Percentiles rank a stretch among this genome's conserved stretches.
Conservation (phyloP, 805 yeast genomes). For the Saturnispora hagleri region DNA sequence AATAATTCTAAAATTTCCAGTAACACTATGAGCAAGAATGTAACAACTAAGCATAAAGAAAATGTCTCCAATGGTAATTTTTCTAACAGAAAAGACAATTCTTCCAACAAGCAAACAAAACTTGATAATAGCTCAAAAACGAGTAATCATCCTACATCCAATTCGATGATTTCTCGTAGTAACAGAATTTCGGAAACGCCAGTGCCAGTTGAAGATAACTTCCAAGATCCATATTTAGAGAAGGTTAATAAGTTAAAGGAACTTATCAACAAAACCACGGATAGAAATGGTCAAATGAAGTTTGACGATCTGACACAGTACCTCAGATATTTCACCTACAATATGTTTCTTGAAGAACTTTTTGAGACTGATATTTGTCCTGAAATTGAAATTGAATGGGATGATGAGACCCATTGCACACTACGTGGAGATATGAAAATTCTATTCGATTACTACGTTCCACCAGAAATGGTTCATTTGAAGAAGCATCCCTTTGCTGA, state of each 20-base stretch:
- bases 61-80: not conserved
- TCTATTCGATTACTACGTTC: slow-evolving; percentile 39
- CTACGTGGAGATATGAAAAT: slow-evolving; percentile 36
- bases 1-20: not conserved
- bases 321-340: slow-evolving; percentile 49
- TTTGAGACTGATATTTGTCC: slow-evolving; percentile 37
- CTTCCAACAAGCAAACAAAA: not conserved
- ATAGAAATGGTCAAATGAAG: slow-evolving; percentile 15
- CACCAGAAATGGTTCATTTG: slow-evolving; percentile 42
- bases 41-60: not conserved
- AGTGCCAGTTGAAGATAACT: not conserved
- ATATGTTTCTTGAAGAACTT: slow-evolving; percentile 55
- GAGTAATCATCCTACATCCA: not conserved
- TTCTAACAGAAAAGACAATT: not conserved
- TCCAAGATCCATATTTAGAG: not conserved
- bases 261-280: slow-evolving; percentile 16
- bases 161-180: not conserved
- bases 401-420: slow-evolving; percentile 29
- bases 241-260: slow-evolving; percentile 14
- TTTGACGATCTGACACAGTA: slow-evolving; percentile 45
- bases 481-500: slow-evolving; percentile 51
- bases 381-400: slow-evolving; percentile 34
- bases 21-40: not conserved
- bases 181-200: not conserved
- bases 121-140: not conserved